phyloP scores from a whole-genome alignment of 306 rosid species.

The Citrullus colocynthis region DNA sequence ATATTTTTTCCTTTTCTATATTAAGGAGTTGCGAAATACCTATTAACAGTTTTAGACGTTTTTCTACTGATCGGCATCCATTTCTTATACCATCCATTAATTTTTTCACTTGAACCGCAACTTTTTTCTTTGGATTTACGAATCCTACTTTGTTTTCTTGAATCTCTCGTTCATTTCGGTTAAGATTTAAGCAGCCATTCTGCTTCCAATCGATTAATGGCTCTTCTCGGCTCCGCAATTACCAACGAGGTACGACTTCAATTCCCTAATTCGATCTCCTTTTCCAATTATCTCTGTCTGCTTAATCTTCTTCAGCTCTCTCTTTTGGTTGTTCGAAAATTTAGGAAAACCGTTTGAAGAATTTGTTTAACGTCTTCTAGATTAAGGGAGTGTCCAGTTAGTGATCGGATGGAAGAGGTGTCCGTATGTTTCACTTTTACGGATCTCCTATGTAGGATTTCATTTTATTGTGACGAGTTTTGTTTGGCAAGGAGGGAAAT shows the following conservation, averaged over 20 bases:
- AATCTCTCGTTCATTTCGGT: neutral
- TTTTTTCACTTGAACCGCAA: neutral
- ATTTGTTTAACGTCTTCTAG: neutral
- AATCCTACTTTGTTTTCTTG: neutral
- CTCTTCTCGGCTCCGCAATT: slow-evolving; percentile 59
- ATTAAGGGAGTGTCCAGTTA: neutral
- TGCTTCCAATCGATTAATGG: slow-evolving; percentile 23
- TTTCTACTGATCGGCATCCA: neutral
- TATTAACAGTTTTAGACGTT: neutral
- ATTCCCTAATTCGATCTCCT: slow-evolving; percentile 1
- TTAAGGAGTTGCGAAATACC: neutral
- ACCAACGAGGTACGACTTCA: slow-evolving; percentile 44
- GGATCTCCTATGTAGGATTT: neutral
- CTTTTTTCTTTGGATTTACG: neutral
- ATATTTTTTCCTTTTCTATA: neutral
- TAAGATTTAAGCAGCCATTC: neutral
- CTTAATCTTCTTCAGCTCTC: neutral
- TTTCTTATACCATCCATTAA: neutral
- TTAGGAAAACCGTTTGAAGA: neutral
- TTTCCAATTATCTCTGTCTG: neutral
- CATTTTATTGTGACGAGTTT: neutral
- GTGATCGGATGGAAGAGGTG: neutral
- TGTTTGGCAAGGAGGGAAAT: neutral
- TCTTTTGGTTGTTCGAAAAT: neutral
- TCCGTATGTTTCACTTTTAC: neutral